These are phyloP conservation scores for Calonectria hawksworthii DNA, from an alignment of 2,329 filamentous ascomycete species.

Conservation along the genomic window DNA sequence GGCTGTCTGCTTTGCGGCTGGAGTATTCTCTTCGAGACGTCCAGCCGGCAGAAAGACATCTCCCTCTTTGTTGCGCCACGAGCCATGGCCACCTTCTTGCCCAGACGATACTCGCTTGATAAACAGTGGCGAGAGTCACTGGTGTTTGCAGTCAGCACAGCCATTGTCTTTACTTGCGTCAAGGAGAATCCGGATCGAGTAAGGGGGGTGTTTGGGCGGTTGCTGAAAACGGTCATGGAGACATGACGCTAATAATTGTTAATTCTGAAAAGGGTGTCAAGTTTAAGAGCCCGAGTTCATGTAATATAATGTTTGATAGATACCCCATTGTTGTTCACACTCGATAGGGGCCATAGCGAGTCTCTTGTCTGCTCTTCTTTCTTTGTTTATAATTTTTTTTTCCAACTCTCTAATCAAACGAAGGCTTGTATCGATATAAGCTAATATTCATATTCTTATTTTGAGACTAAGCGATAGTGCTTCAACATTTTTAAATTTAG, in stretches of 20 bases:
- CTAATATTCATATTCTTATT: not conserved
- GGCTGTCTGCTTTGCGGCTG: slow-evolving; percentile 85
- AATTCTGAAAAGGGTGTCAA: not conserved
- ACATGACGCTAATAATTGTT: slow-evolving; percentile 37
- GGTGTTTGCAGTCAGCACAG: slow-evolving; percentile 76
- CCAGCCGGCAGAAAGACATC: slow-evolving; percentile 78
- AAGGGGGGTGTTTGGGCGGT: slow-evolving; percentile 75
- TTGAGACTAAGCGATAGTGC: not conserved
- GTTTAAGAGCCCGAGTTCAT: too few species aligned
- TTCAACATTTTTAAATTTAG: not conserved
- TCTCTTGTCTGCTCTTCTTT: not conserved
- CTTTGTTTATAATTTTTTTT: not conserved
- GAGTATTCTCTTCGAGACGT: slow-evolving; percentile 82
- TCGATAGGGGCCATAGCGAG: not conserved
- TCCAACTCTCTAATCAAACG: not conserved
- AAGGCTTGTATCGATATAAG: not conserved
- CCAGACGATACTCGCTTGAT: slow-evolving; percentile 73
- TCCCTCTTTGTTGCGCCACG: slow-evolving; percentile 85
- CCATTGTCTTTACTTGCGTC: slow-evolving; percentile 78
- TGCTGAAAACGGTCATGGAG: slow-evolving; percentile 67
- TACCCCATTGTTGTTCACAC: not conserved
- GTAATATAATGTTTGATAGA: not conserved
- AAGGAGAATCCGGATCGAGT: slow-evolving; percentile 74
- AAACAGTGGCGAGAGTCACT: slow-evolving; percentile 77
- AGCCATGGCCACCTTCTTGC: slow-evolving; percentile 81